Percentiles rank a stretch among this genome's conserved stretches.
These are phyloP conservation scores for Fragaria iinumae DNA, from an alignment of 306 rosid genomes.

Conservation along the genomic window DNA sequence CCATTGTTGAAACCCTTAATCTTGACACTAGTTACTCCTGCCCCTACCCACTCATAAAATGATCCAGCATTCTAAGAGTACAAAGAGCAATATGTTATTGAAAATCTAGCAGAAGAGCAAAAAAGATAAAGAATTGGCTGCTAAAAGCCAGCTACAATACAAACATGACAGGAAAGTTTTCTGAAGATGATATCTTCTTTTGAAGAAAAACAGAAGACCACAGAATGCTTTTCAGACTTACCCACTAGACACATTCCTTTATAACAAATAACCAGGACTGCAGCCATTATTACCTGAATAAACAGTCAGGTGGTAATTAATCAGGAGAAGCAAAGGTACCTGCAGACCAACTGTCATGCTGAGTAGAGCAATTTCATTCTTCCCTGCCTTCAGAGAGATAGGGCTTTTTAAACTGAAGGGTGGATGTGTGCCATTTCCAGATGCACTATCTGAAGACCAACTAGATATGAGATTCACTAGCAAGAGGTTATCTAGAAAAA, in stretches of 20 bases:
- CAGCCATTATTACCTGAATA: not conserved
- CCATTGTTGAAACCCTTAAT: conserved; percentile 66
- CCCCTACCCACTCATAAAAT: conserved; percentile 79
- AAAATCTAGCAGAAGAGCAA: conserved; percentile 17
- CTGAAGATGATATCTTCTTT: not conserved
- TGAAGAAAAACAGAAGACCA: not conserved
- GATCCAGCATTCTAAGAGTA: conserved; percentile 78
- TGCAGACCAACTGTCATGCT: conserved; percentile 91
- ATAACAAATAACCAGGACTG: not conserved
- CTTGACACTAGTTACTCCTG: conserved; percentile 71
- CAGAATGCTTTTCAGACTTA: not conserved
- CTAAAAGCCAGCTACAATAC: not conserved
- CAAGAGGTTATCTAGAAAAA: not conserved
- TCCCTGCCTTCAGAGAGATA: conserved; percentile 72
- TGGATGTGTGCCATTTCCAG: conserved; percentile 81
- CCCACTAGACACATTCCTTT: not conserved
- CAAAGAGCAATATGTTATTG: conserved; percentile 11
- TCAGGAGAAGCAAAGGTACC: conserved; percentile 36
- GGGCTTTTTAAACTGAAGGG: conserved; percentile 58
- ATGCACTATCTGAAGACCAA: conserved; percentile 58
- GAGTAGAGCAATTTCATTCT: conserved; percentile 75
- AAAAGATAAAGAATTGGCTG: conserved; percentile 4
- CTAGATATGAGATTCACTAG: conserved; percentile 13
- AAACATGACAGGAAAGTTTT: not conserved
- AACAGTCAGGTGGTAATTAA: not conserved